Evolutionary conservation across 768 basidiomycete species (phyloP).

Genomic region (Termitomyces sp.): DNA sequence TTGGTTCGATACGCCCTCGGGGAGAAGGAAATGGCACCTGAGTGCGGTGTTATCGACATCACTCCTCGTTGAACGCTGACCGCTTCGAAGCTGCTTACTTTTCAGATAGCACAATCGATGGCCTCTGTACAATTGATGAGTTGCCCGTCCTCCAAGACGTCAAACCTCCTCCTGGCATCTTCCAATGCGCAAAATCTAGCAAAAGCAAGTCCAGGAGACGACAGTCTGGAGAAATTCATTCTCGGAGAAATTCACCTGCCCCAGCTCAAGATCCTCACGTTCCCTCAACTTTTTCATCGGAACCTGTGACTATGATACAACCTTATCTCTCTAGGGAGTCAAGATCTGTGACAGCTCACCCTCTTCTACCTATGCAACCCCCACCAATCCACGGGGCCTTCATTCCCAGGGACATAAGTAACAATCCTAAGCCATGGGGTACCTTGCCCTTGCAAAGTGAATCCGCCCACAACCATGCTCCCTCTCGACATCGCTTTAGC

Average conservation of each 20-base stretch:
- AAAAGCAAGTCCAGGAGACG: slow-evolving; percentile 45
- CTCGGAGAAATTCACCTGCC: background rate
- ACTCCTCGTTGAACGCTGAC: slow-evolving; percentile 6
- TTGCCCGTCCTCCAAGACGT: slow-evolving; percentile 52
- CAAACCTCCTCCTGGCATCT: slow-evolving; percentile 59
- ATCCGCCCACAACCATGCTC: background rate
- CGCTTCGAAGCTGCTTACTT: slow-evolving; percentile 66
- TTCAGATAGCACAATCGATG: slow-evolving; percentile 68
- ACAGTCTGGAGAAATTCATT: slow-evolving; percentile 33
- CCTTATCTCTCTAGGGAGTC: slow-evolving; percentile 24
- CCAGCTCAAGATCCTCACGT: background rate
- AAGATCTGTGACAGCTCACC: background rate
- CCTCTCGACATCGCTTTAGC: background rate
- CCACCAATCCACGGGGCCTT: background rate
- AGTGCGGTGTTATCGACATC: slow-evolving; percentile 40
- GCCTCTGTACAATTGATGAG: slow-evolving; percentile 66
- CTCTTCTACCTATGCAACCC: background rate
- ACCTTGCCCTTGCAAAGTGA: background rate
- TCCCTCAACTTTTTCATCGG: slow-evolving; percentile 16
- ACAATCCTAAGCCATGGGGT: background rate
- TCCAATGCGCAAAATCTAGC: slow-evolving; percentile 59
- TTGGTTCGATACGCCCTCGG: slow-evolving; percentile 60
- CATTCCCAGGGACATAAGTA: background rate
- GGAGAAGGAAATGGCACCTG: slow-evolving; percentile 76
- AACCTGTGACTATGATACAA: slow-evolving; percentile 35